Base-by-base conservation (phyloP, 129 eudicot species). In the Pulicaria dysenterica region DNA sequence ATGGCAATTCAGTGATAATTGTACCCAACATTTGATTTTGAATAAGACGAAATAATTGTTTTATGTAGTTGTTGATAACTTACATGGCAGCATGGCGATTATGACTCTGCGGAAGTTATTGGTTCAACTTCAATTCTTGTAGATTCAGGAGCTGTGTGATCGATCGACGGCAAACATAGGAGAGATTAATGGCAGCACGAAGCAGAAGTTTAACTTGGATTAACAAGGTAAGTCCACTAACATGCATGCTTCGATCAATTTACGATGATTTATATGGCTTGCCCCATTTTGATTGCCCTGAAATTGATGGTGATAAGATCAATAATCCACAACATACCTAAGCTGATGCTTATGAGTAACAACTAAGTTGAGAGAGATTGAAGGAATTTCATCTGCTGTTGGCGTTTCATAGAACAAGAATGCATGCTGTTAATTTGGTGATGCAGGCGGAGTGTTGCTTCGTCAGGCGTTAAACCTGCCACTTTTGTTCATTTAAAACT, bases 81-180 rank as follows among this genome's bases (percentile, higher is more conserved):
- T 67, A 67, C 72, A 48, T 67, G 58, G 58, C 43, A 48, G 11
- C 72, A 47, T 67, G 44, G 58, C 57, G 45, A 67, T 31, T 7
- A 46, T 34, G 12, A 65, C 41, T 24, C 34, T 45, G 40, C 6
- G 14, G 8, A 6, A 65, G 51, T 13, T 17, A 65, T 65, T 56
- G n/a, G 24, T 37, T 6, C 41, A 57, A 57, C 7, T 6, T 3
- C 11, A 34, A 19, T 8, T 7, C 24, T 7, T n/a, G 14, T 57
- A 24, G 41, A 57, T 7, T 55, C 39, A 58, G 42, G 9, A 37
- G 31, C 31, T 24, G 31, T 24, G 31, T 24, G 31, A 39, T 39
- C 17, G 57, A 45, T n/a, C 3, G 56, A 65, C 6, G 6, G 6
- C 53, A 24, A 24, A 24, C 2, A 24, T 24, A 24, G 31, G 31